These are phyloP conservation scores for Diaporthe velutina DNA, from an alignment of 2,329 filamentous ascomycete species.

Conservation along the genomic window DNA sequence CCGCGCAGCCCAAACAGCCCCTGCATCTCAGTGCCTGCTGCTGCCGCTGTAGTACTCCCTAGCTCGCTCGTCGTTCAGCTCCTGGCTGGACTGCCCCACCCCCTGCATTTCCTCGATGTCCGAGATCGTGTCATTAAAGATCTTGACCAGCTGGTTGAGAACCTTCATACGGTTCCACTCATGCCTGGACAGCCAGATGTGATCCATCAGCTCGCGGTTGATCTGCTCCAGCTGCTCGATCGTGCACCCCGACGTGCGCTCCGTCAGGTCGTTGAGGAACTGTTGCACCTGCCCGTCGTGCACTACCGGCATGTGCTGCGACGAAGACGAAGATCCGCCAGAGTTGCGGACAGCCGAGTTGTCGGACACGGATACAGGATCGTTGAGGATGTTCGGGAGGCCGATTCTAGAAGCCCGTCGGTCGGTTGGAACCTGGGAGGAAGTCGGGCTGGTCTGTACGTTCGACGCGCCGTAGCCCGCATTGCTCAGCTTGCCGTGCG, in stretches of 20 bases:
- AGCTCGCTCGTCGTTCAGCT: constrained; percentile 32
- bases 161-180: constrained; percentile 89
- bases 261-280: constrained; percentile 74
- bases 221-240: constrained; percentile 97
- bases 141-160: constrained; percentile 63
- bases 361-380: constrained; percentile 50
- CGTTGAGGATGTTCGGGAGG: constrained; percentile 57
- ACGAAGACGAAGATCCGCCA: constrained; percentile 52
- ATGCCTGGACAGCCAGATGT: constrained; percentile 82
- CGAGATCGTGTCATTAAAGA: constrained; percentile 81
- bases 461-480: constrained; percentile 34
- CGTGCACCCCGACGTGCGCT: constrained; percentile 79
- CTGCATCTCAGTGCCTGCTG: constrained; percentile 3
- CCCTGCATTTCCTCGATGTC: constrained; percentile 74
- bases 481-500: constrained; percentile 47
- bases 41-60: constrained; percentile 26
- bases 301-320: constrained; percentile 59
- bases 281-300: constrained; percentile 63
- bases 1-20: background rate
- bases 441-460: constrained; percentile 50
- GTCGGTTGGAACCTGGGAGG: constrained; percentile 51
- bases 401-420: constrained; percentile 51
- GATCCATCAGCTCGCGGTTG: constrained; percentile 90
- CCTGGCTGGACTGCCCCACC: constrained; percentile 59
- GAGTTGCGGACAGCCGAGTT: constrained; percentile 46